Evolutionary conservation across 2,329 filamentous ascomycete species (phyloP).

Genomic region (Didymella pomorum): DNA sequence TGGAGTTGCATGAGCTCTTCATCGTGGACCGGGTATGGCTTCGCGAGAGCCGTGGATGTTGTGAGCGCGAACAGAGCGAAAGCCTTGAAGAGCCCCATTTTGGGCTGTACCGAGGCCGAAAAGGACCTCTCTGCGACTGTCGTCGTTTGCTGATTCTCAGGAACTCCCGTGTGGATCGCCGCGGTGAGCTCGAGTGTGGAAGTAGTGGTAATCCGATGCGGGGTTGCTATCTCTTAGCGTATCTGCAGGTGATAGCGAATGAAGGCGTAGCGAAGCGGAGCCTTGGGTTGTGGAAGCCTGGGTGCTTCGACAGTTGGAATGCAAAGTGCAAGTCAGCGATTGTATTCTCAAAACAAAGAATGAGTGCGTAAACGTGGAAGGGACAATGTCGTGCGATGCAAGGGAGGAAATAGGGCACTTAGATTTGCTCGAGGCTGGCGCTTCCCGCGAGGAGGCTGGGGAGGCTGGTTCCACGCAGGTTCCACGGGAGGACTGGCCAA

Average conservation of each 20-base stretch:
- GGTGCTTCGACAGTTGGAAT: slow-evolving; percentile 20
- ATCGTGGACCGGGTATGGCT: slow-evolving; percentile 42
- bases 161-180: not conserved
- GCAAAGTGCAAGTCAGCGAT: slow-evolving; percentile 14
- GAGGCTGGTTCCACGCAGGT: slow-evolving; percentile 24
- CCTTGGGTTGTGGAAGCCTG: slow-evolving; percentile 5
- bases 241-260: slow-evolving; percentile 23
- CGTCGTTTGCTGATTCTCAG: slow-evolving; percentile 5
- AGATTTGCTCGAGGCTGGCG: slow-evolving; percentile 38
- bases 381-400: slow-evolving; percentile 24
- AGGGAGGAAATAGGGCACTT: slow-evolving; percentile 45
- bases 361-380: slow-evolving; percentile 15
- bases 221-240: slow-evolving; percentile 25
- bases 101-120: slow-evolving; percentile 13
- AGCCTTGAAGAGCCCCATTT: slow-evolving; percentile 60
- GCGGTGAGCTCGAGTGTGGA: slow-evolving; percentile 7
- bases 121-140: not conserved
- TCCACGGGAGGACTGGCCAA: slow-evolving; percentile 8
- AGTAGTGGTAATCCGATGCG: slow-evolving; percentile 15
- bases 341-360: slow-evolving; percentile 22
- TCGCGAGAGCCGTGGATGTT: slow-evolving; percentile 61
- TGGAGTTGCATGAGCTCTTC: slow-evolving; percentile 39
- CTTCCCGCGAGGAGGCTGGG: slow-evolving; percentile 19
- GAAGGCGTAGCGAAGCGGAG: too few species aligned
- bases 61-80: slow-evolving; percentile 65